Percentiles rank a stretch among this genome's conserved stretches.
phyloP scores from a whole-genome alignment of 306 rosid species.

The Quercus suber region DNA sequence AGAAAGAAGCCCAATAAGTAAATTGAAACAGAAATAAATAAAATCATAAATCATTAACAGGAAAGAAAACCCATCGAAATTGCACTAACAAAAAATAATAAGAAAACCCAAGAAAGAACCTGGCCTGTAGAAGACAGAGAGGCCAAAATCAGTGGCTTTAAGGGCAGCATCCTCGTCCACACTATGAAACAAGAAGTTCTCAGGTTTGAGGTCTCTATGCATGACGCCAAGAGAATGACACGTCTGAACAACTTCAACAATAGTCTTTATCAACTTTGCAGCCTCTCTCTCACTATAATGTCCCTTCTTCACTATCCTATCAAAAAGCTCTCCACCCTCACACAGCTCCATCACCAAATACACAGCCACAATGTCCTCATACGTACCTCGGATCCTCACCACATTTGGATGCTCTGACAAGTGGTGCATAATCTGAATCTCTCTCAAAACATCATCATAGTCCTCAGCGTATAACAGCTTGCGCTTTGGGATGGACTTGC shows the following conservation, averaged over 20 bases:
- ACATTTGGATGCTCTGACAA: slow-evolving; percentile 41
- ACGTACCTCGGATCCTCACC: slow-evolving; percentile 44
- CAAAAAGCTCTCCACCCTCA: slow-evolving; percentile 49
- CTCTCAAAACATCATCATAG: slow-evolving; percentile 56
- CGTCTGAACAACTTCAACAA: slow-evolving; percentile 45
- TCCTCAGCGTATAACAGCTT: slow-evolving; percentile 50
- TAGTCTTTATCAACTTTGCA: slow-evolving; percentile 36
- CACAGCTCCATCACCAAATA: slow-evolving; percentile 63
- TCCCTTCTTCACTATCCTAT: slow-evolving; percentile 52
- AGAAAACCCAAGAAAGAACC: slow-evolving; percentile 19
- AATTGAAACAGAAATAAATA: no score
- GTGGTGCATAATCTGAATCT: slow-evolving; percentile 71
- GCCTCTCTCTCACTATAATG: slow-evolving; percentile 59
- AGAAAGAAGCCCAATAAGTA: no score
- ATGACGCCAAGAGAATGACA: slow-evolving; percentile 63
- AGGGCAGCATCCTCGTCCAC: slow-evolving; percentile 51
- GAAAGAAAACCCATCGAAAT: no score
- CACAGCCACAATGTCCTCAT: slow-evolving; percentile 39
- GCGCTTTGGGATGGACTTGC: slow-evolving; percentile 53
- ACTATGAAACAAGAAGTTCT: slow-evolving; percentile 47
- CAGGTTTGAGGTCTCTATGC: slow-evolving; percentile 61
- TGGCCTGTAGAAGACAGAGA: slow-evolving; percentile 53
- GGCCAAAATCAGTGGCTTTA: slow-evolving; percentile 49
- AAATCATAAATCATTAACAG: no score
- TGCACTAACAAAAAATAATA: not conserved